Conservation (phyloP, 805 yeast species). For the Pichia deserticola region DNA sequence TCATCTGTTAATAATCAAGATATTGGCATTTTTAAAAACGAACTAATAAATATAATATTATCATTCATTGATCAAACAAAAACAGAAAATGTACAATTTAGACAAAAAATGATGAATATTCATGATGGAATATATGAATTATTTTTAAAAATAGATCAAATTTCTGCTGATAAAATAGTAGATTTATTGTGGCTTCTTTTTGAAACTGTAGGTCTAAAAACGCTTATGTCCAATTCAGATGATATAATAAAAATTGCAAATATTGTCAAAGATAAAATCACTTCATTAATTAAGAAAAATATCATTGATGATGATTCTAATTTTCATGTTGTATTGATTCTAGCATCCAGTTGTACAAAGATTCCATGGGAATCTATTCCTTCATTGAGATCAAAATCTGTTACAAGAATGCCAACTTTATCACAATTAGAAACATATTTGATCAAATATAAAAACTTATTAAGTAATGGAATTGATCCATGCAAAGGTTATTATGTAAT, state of each 20-base stretch:
- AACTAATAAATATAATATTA: constrained; percentile 22
- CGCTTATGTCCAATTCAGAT: not conserved
- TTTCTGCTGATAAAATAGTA: constrained; percentile 31
- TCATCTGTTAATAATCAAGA: constrained; percentile 20
- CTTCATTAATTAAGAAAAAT: constrained; percentile 13
- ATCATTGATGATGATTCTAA: constrained; percentile 8
- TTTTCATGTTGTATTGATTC: constrained; percentile 61
- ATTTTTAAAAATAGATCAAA: constrained; percentile 7
- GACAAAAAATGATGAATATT: not conserved
- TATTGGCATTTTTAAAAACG: constrained; percentile 29
- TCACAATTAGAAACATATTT: constrained; percentile 35
- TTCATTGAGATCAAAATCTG: constrained; percentile 43
- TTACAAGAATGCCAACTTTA: constrained; percentile 72
- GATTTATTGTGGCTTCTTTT: constrained; percentile 58
- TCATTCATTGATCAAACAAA: not conserved
- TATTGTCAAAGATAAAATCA: constrained; percentile 14
- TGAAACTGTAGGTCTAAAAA: constrained; percentile 50
- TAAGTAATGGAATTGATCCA: constrained; percentile 16
- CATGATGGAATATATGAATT: constrained; percentile 6
- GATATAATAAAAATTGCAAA: not conserved
- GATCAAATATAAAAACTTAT: constrained; percentile 11
- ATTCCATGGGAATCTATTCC: constrained; percentile 90
- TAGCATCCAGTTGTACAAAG: constrained; percentile 55
- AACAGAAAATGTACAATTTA: not conserved
- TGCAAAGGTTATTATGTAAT: constrained; percentile 52